A percentile compares a stretch with the other conserved stretches of the same genome.
These are phyloP conservation scores for Phascolomyces articulosus DNA, from an alignment of 371 early-diverging fungal genomes.

Conservation along the genomic window DNA sequence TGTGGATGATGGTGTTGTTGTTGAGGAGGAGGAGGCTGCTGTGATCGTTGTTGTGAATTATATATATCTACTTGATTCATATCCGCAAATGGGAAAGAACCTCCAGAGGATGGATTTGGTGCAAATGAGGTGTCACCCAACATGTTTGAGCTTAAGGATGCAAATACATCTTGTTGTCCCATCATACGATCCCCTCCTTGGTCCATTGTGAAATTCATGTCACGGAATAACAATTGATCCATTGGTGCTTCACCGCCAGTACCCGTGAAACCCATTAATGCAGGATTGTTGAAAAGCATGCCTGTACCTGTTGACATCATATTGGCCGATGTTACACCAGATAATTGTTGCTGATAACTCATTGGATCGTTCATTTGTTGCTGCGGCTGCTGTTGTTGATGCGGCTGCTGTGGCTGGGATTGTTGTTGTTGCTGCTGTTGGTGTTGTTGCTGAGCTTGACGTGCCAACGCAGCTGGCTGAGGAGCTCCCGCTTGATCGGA, in stretches of 20 bases:
- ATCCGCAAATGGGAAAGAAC: constrained; percentile 11
- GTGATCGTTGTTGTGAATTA: constrained; percentile 8
- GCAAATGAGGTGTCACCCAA: constrained; percentile 8
- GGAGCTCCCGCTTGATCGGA: too few relatives aligned
- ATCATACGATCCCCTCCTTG: constrained; percentile 8
- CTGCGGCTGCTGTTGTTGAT: neutral
- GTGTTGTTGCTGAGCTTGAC: constrained; percentile 1
- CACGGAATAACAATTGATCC: constrained; percentile 17
- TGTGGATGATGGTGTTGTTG: constrained; percentile 4
- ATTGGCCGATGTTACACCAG: constrained; percentile 1
- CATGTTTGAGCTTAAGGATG: constrained; percentile 10
- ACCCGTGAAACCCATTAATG: constrained; percentile 14
- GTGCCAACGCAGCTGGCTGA: neutral
- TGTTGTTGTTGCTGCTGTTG: constrained; percentile 7
- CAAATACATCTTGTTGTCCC: constrained; percentile 18
- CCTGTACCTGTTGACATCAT: constrained; percentile 10
- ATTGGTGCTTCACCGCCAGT: constrained; percentile 4
- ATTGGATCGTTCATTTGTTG: neutral
- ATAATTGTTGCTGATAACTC: constrained; percentile 7
- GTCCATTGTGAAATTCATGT: constrained; percentile 14
- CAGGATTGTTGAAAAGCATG: constrained; percentile 13
- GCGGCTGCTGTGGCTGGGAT: neutral
- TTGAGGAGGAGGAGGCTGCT: too few relatives aligned
- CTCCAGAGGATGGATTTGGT: constrained; percentile 5
- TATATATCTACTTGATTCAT: constrained; percentile 12